Percentiles rank a stretch among this genome's conserved stretches.
phyloP scores from a whole-genome alignment of 495 filamentous ascomycete genomes.

The Sphaerosporella brunnea region DNA sequence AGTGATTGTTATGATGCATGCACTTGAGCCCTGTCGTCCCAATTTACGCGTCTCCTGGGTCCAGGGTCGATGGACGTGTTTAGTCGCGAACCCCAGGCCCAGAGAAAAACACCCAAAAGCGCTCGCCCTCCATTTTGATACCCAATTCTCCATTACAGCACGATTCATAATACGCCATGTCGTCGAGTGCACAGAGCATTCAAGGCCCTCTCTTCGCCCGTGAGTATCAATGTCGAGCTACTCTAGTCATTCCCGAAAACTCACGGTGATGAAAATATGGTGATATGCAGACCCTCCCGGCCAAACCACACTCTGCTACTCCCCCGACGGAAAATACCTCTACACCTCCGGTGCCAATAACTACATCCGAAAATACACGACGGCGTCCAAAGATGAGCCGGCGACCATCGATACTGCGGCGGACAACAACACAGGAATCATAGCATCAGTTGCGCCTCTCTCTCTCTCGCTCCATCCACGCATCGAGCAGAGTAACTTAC shows the following conservation, averaged over 20 bases:
- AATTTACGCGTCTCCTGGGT: too few relatives aligned
- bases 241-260: background rate
- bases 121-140: too few relatives aligned
- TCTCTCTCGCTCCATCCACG: background rate
- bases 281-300: conserved; percentile 44
- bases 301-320: conserved; percentile 47
- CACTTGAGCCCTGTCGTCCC: too few relatives aligned
- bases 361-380: conserved; percentile 74
- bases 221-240: background rate
- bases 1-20: too few relatives aligned
- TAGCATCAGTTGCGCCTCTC: conserved; percentile 38
- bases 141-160: too few relatives aligned
- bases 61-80: too few relatives aligned
- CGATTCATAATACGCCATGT: too few relatives aligned
- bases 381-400: conserved; percentile 78
- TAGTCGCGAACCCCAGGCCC: too few relatives aligned
- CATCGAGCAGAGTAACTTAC: conserved; percentile 12
- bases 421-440: conserved; percentile 61
- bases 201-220: conserved; percentile 5
- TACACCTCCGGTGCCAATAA: conserved; percentile 85
- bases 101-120: too few relatives aligned
- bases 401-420: conserved; percentile 74
- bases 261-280: background rate
- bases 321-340: conserved; percentile 47
- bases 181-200: background rate